These are phyloP conservation scores for Coleophoma crateriformis DNA, from an alignment of 2,329 filamentous ascomycete genomes.

Conservation along the genomic window DNA sequence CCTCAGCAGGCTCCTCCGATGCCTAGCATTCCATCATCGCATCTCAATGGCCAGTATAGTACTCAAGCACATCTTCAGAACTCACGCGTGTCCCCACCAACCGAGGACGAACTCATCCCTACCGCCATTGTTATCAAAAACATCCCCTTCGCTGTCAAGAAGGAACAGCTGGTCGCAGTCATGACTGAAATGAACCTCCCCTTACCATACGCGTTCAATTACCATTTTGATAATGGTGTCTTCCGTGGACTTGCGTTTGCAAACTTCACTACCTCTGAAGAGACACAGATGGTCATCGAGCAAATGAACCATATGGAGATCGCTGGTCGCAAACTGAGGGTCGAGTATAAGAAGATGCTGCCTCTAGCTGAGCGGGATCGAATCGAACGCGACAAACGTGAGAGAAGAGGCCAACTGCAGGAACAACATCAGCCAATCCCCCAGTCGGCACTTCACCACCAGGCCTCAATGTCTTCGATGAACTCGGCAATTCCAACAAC, in stretches of 20 bases:
- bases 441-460: constrained; percentile 64
- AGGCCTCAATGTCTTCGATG: constrained; percentile 73
- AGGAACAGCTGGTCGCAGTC: constrained; percentile 85
- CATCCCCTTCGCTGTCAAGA: constrained; percentile 96
- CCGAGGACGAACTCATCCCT: constrained; percentile 80
- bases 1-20: constrained; percentile 42
- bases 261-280: constrained; percentile 93
- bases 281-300: constrained; percentile 89
- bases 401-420: constrained; percentile 90
- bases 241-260: constrained; percentile 95
- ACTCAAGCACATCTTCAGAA: constrained; percentile 12
- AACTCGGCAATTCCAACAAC: constrained; percentile 51
- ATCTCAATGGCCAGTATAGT: constrained; percentile 31
- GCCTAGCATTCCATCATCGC: constrained; percentile 34
- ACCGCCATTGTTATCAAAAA: constrained; percentile 99
- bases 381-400: constrained; percentile 94
- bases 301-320: constrained; percentile 94
- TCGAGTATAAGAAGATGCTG: constrained; percentile 99
- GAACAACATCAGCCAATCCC: constrained; percentile 82
- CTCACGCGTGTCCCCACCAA: constrained; percentile 11
- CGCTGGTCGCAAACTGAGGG: constrained; percentile 86
- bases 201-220: constrained; percentile 97
- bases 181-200: constrained; percentile 95
- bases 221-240: constrained; percentile 97
- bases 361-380: constrained; percentile 89